Conservation (phyloP, 495 filamentous ascomycete genomes). For the Hyphodiscus hymeniophilus region DNA sequence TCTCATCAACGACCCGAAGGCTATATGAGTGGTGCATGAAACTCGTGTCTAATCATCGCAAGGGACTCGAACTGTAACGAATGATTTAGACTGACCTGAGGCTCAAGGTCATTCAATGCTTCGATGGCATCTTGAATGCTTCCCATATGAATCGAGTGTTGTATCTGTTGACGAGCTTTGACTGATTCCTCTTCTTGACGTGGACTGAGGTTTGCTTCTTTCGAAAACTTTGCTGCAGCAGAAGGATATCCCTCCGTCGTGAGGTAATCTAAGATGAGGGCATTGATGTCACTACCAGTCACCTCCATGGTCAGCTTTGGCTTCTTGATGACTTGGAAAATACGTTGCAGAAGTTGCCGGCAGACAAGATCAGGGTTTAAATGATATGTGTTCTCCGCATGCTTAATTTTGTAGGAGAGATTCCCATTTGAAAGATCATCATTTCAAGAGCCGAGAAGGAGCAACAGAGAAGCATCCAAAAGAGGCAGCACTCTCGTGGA, state of each 20-base stretch:
- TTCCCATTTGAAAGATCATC: constrained; percentile 99
- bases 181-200: constrained; percentile 64
- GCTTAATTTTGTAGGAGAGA: constrained; percentile 83
- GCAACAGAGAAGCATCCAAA: not conserved
- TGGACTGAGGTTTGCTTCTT: constrained; percentile 80
- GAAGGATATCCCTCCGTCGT: constrained; percentile 92
- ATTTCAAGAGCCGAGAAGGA: constrained; percentile 37
- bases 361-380: constrained; percentile 51
- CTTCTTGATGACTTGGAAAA: constrained; percentile 3
- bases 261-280: constrained; percentile 93
- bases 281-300: constrained; percentile 77
- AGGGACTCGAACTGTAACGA: constrained; percentile 19
- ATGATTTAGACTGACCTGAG: constrained; percentile 58
- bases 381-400: constrained; percentile 85
- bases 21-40: constrained; percentile 99
- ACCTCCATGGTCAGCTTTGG: constrained; percentile 27
- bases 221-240: constrained; percentile 86
- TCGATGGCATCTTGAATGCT: constrained; percentile 80
- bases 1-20: constrained; percentile 83
- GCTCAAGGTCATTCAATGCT: constrained; percentile 80
- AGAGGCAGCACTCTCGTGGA: not conserved
- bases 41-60: constrained; percentile 87
- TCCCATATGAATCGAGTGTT: constrained; percentile 71
- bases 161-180: constrained; percentile 67
- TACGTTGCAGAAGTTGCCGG: constrained; percentile 8